Percentiles rank a stretch among this genome's conserved stretches.
Conservation (phyloP, 768 basidiomycete species). For the Coprinopsis strossmayeri region DNA sequence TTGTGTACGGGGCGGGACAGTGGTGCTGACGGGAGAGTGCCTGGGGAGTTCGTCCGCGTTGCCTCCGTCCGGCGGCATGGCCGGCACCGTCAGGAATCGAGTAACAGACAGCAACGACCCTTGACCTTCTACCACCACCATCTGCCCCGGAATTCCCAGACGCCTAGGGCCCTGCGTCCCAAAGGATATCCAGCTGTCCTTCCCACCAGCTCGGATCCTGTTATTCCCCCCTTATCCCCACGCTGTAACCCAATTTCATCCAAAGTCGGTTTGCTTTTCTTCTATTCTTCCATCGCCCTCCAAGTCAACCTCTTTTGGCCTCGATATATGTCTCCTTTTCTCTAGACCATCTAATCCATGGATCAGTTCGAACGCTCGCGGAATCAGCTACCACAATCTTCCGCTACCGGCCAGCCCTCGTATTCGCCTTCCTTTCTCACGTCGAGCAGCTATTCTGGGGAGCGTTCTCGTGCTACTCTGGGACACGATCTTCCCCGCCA, state of each 20-base stretch:
- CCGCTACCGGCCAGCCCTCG: slow-evolving; percentile 15
- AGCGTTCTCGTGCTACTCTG: slow-evolving; percentile 7
- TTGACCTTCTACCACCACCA: slow-evolving; percentile 2
- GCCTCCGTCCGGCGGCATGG: slow-evolving; percentile 17
- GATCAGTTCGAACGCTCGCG: slow-evolving; percentile 26
- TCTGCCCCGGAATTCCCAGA: neutral
- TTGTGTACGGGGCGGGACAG: neutral
- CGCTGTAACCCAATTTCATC: neutral
- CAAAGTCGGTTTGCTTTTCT: neutral
- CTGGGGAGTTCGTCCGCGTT: no score
- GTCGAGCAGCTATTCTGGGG: slow-evolving; percentile 9
- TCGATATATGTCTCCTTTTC: slow-evolving; percentile 2
- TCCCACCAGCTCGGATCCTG: neutral
- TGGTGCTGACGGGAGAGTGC: neutral
- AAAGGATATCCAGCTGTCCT: neutral
- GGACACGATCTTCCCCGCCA: slow-evolving; percentile 18
- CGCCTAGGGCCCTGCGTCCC: neutral
- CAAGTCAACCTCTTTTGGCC: slow-evolving; percentile 9
- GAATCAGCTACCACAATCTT: slow-evolving; percentile 6
- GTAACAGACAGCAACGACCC: no score
- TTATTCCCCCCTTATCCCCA: neutral
- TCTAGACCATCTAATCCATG: slow-evolving; percentile 21
- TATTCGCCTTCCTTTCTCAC: slow-evolving; percentile 17
- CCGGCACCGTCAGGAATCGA: no score
- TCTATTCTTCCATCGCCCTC: slow-evolving; percentile 5